These are phyloP conservation scores for Aspergillus ustus DNA, from an alignment of 2,329 filamentous ascomycete species.

Conservation along the genomic window DNA sequence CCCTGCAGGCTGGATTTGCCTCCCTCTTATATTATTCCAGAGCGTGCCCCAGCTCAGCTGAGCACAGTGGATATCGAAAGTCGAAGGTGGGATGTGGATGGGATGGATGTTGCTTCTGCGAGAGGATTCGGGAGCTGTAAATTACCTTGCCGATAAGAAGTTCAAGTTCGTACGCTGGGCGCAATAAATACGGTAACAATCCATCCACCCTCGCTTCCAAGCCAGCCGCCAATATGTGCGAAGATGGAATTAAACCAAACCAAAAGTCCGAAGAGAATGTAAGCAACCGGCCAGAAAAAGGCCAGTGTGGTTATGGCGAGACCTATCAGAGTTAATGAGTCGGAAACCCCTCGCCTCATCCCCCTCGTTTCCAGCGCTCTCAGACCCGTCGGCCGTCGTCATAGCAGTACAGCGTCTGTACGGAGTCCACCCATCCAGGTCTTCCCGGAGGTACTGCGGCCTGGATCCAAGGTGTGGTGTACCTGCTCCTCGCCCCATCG, in stretches of 20 bases:
- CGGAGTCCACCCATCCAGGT: slow-evolving; percentile 4
- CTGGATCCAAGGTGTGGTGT: slow-evolving; percentile 9
- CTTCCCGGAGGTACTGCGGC: slow-evolving; percentile 13
- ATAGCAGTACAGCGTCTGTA: slow-evolving; percentile 15
- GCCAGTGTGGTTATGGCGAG: background rate
- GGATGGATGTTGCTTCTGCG: background rate
- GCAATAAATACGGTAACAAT: slow-evolving; percentile 1
- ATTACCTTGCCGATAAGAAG: slow-evolving; percentile 9
- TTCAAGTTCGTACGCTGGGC: background rate
- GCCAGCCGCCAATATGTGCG: background rate
- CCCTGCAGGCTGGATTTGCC: slow-evolving; percentile 3
- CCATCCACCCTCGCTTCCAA: background rate
- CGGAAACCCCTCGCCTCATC: background rate
- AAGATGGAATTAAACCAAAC: background rate
- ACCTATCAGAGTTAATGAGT: background rate
- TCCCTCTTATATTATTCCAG: background rate
- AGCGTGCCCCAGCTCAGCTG: background rate
- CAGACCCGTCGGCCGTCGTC: slow-evolving; percentile 24
- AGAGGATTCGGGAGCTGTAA: background rate
- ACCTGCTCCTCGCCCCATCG: slow-evolving; percentile 11
- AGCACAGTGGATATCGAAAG: background rate
- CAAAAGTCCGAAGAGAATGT: background rate
- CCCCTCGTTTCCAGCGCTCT: slow-evolving; percentile 20
- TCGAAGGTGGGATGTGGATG: slow-evolving; percentile 1
- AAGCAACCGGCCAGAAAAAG: background rate